A percentile compares a stretch with the other conserved stretches of the same genome.
phyloP scores from a whole-genome alignment of 2,329 filamentous ascomycete species.

The Endocalyx cinctus region DNA sequence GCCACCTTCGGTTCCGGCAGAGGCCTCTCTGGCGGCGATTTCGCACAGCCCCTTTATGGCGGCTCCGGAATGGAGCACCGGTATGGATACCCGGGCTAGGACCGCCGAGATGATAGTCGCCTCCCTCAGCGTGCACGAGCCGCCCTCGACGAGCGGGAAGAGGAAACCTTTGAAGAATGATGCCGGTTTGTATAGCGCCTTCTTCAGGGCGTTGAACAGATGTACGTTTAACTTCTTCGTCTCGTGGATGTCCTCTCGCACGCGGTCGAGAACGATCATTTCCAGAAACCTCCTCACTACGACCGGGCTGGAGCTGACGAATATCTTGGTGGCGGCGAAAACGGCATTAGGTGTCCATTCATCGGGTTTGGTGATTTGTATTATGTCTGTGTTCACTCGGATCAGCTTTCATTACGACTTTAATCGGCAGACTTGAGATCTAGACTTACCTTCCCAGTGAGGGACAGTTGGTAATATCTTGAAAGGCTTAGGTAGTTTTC shows the following conservation, averaged over 20 bases:
- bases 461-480: slow-evolving; percentile 92
- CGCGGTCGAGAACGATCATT: slow-evolving; percentile 79
- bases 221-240: slow-evolving; percentile 94
- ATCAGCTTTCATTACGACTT: no score
- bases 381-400: no score
- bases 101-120: slow-evolving; percentile 88
- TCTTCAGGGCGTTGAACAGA: slow-evolving; percentile 90
- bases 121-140: slow-evolving; percentile 87
- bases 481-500: slow-evolving; percentile 95
- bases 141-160: slow-evolving; percentile 80
- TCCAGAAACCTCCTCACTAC: slow-evolving; percentile 83
- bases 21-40: slow-evolving; percentile 86
- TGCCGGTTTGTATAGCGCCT: slow-evolving; percentile 85
- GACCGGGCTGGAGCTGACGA: slow-evolving; percentile 76
- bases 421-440: no score
- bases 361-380: slow-evolving; percentile 79
- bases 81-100: slow-evolving; percentile 77
- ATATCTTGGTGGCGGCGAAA: slow-evolving; percentile 88
- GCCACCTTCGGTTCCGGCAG: slow-evolving; percentile 71
- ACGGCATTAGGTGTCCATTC: slow-evolving; percentile 68
- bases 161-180: slow-evolving; percentile 97
- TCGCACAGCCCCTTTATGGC: slow-evolving; percentile 90
- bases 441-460: slow-evolving; percentile 89
- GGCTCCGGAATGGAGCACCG: slow-evolving; percentile 86
- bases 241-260: slow-evolving; percentile 92